Base-by-base conservation (phyloP, 2,329 filamentous ascomycete genomes). In the Onygenales sp. region DNA sequence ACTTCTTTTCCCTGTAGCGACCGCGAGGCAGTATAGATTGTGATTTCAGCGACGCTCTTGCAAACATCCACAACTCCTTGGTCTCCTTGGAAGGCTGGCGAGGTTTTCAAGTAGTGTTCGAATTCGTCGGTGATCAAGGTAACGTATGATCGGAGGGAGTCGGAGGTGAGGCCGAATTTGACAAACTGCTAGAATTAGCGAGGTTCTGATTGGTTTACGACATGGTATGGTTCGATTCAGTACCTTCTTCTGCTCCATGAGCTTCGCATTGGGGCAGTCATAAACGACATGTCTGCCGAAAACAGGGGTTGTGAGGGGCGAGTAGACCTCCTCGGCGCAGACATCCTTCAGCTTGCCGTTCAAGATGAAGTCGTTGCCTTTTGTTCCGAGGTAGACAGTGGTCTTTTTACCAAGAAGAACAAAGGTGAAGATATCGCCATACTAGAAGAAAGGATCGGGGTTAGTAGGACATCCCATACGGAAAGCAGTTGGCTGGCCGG, bases 231-330 rank as follows among this genome's bases (percentile, higher is more conserved):
- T 70, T 73, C 11, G 4, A 56, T 27, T 46, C 53, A 72, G 57
- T 68, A 90, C 87, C 82, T 92, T 93, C 77, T 95, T 95, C 77
- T 95, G 89, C 74, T 95, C 89, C 89, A 95, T 94, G 65, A 95
- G 80, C 73, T 94, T 94, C 54, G 88, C 78, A 68, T 94, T 94
- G 42, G 88, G 88, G 72, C 88, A 93, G 68, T 94, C 89, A 67
- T 94, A 95, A 52, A 94, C 87, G 31, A 95, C 89, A 72, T 91
- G 85, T 62, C 82, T 84, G 60, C 89, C 89, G 66, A 95, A 95
- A 2, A 84, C 81, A 44, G 81, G 81, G 5, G 80, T 83, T 27
- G 78, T 82, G 54, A 95, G 77, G 53, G 87, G 85, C 52, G 82
- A 85, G 73, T 95, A 95, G 58, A 95, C 87, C 64, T 95, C 89